These are phyloP conservation scores for Sporothrix inflata DNA, from an alignment of 2,329 filamentous ascomycete species.

Conservation along the genomic window DNA sequence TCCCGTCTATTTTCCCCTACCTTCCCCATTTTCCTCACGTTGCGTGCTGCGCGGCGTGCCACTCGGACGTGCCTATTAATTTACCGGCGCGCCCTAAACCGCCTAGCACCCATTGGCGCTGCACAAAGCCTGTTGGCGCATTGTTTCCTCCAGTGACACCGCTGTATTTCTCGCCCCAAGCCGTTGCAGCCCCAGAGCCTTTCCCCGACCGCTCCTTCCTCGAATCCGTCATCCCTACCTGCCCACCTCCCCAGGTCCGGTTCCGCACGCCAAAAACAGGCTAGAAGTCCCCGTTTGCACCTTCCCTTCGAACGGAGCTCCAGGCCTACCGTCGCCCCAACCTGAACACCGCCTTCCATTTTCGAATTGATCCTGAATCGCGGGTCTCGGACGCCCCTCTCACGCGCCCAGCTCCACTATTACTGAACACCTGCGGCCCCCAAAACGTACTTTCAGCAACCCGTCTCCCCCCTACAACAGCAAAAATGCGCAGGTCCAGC, in stretches of 20 bases:
- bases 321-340: not conserved
- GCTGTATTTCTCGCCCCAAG: not conserved
- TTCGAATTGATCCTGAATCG: not conserved
- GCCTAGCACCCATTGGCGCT: conserved; percentile 5
- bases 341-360: not conserved
- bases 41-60: not conserved
- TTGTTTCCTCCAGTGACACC: conserved; percentile 1
- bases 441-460: not conserved
- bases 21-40: too few species aligned
- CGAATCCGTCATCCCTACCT: not conserved
- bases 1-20: not conserved
- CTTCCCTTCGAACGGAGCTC: conserved; percentile 20
- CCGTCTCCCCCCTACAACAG: not conserved
- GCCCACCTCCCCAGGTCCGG: conserved; percentile 16
- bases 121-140: not conserved
- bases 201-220: conserved; percentile 7
- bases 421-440: conserved; percentile 17
- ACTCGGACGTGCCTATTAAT: conserved; percentile 14
- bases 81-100: conserved; percentile 11
- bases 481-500: conserved; percentile 28
- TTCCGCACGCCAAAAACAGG: conserved; percentile 14
- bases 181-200: too few species aligned
- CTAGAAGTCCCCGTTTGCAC: not conserved
- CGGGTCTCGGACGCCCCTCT: not conserved
- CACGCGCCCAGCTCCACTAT: conserved; percentile 22